Conservation (phyloP, 75 land plant genomes). For the Cunninghamia lanceolata region DNA sequence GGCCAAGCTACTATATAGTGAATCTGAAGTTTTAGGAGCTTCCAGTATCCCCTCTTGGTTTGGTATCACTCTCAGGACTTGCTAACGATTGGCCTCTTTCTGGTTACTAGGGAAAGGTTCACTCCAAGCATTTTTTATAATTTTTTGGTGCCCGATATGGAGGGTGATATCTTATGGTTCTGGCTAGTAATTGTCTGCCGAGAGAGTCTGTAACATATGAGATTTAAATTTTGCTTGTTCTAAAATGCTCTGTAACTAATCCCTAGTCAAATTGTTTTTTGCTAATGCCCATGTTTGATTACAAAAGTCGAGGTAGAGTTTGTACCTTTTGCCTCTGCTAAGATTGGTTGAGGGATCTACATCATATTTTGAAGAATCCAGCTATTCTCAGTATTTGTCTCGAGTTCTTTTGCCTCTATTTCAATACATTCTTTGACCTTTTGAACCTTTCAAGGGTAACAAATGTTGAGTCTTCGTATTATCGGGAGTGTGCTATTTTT, state of each 20-base stretch:
- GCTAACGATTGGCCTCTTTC: background rate
- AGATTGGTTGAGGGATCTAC: background rate
- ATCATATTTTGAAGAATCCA: constrained; percentile 4
- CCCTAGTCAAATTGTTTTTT: background rate
- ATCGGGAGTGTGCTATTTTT: constrained; percentile 8
- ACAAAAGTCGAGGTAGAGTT: background rate
- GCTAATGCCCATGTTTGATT: background rate
- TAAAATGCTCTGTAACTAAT: background rate
- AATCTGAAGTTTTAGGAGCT: background rate
- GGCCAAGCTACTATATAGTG: constrained; percentile 2
- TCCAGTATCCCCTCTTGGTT: background rate
- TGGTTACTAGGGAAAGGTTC: background rate
- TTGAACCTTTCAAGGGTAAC: background rate
- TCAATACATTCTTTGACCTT: constrained; percentile 8
- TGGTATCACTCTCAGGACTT: background rate
- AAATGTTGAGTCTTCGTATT: background rate
- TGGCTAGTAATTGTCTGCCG: background rate
- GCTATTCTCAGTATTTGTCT: constrained; percentile 2
- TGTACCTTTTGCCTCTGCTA: background rate
- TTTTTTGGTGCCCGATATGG: background rate
- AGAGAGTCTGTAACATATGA: background rate
- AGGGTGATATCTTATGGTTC: background rate
- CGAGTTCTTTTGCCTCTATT: background rate
- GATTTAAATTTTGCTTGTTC: background rate
- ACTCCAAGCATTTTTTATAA: background rate